These are phyloP conservation scores for Metarhizium sp. DNA, from an alignment of 2,329 filamentous ascomycete species.

Conservation along the genomic window DNA sequence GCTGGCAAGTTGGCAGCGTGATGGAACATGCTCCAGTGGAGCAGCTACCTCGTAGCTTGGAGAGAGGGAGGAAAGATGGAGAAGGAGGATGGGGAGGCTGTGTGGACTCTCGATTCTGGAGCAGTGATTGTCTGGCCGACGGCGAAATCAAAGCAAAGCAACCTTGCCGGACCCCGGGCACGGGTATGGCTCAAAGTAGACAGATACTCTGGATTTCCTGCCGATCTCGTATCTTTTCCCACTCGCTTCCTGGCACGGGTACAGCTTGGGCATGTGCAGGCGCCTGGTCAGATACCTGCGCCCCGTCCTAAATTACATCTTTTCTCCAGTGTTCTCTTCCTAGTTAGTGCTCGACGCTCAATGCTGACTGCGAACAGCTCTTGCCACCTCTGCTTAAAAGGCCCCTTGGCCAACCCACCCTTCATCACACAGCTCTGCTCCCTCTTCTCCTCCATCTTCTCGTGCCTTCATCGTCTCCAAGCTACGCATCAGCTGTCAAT, in stretches of 20 bases:
- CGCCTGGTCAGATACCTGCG: background rate
- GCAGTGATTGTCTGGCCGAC: background rate
- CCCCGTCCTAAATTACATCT: background rate
- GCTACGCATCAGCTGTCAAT: conserved; percentile 1
- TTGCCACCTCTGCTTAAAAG: conserved; percentile 4
- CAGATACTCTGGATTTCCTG: background rate
- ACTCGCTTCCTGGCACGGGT: background rate
- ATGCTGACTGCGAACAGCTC: background rate
- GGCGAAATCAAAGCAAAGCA: background rate
- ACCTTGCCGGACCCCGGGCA: background rate
- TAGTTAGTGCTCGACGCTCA: background rate
- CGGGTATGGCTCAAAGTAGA: background rate
- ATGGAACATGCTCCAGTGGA: background rate
- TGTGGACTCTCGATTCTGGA: background rate
- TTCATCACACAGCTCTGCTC: background rate
- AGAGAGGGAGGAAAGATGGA: background rate
- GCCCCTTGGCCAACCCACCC: conserved; percentile 1
- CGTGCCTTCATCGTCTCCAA: background rate
- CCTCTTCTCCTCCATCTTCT: background rate
- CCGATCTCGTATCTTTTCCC: background rate
- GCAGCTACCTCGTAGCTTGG: background rate
- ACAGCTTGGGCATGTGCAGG: background rate
- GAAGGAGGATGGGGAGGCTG: background rate
- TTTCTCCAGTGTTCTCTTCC: background rate
- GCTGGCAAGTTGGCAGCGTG: background rate